Base-by-base conservation (phyloP, 495 filamentous ascomycete species). In the Xylona heveae region DNA sequence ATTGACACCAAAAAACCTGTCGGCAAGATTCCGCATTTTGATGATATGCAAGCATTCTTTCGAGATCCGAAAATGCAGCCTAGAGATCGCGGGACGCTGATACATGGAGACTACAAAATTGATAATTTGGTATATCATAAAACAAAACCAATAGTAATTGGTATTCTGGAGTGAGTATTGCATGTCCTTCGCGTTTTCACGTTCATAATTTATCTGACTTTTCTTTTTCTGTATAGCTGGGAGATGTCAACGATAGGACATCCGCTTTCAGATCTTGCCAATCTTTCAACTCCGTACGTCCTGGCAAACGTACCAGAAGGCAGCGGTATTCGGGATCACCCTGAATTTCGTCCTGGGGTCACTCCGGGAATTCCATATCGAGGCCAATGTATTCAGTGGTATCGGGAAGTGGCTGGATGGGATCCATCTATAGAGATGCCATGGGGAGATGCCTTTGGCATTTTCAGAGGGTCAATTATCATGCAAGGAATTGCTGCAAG, bases 41-140 rank as follows among this genome's bases (percentile, higher is more conserved):
- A 73, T 14, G 75, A 78, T 19, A 76, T 90, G 56, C 64, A 85
- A 35, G 48, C 46, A 2, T 93, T 85, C 55, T 93, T 95, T 44
- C 48, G 44, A 23, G 59, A 74, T 51, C 54, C 68, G 36, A 50
- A 54, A 38, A 66, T 17, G 12, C 80, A 90, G 47, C 84, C 88
- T 2, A 61, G 58, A 19, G 84, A 94, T 43, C 59, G 78, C 25
- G 71, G 66, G 15, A 74, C 71, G 2, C 59, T 93, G 14, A 71
- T 97, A 17, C 88, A 97, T 44, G 88, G 88, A 17, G 88, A 97
- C 44, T 97, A 85, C 58, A 97, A 97, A 55, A 85, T 97, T 45
- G 88, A 97, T 50, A 97, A 97, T 43, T 55, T 95, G 36, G 76
- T 97, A 27, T 97, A 85, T 49, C 81, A 91, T 52, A 71, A 76